Evolutionary conservation across 1,284 basidiomycete species (phyloP).

Genomic region (Athelia sp.): DNA sequence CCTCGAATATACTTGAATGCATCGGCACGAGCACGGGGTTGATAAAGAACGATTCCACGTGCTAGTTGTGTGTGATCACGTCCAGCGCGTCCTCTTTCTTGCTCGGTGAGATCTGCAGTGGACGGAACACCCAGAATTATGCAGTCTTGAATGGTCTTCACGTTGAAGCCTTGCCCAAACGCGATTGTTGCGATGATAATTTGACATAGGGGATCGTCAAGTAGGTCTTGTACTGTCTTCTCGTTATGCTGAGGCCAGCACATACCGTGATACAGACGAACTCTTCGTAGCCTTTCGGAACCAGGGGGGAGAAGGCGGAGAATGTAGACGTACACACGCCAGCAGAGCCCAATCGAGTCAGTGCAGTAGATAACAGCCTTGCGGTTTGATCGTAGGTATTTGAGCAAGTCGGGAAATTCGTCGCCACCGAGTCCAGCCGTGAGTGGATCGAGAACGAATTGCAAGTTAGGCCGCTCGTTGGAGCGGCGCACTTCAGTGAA

Average conservation of each 20-base stretch:
- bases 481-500: slow-evolving; percentile 6
- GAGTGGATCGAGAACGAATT: too few relatives aligned
- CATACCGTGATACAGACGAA: background rate
- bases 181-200: background rate
- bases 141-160: background rate
- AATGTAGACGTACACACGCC: background rate
- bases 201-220: background rate
- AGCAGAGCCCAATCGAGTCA: background rate
- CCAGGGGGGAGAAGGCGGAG: background rate
- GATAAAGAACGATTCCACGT: background rate
- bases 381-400: background rate
- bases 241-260: background rate
- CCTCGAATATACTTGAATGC: background rate
- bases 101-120: background rate
- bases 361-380: background rate
- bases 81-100: background rate
- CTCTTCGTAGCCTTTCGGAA: background rate
- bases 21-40: background rate
- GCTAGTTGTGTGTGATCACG: background rate
- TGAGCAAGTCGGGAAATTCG: background rate
- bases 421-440: too few relatives aligned
- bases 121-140: background rate
- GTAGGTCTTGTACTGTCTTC: background rate
- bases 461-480: too few relatives aligned
- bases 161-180: background rate